A percentile compares a stretch with the other conserved stretches of the same genome.
These are phyloP conservation scores for Ceratonia siliqua DNA, from an alignment of 306 rosid species.

Conservation along the genomic window DNA sequence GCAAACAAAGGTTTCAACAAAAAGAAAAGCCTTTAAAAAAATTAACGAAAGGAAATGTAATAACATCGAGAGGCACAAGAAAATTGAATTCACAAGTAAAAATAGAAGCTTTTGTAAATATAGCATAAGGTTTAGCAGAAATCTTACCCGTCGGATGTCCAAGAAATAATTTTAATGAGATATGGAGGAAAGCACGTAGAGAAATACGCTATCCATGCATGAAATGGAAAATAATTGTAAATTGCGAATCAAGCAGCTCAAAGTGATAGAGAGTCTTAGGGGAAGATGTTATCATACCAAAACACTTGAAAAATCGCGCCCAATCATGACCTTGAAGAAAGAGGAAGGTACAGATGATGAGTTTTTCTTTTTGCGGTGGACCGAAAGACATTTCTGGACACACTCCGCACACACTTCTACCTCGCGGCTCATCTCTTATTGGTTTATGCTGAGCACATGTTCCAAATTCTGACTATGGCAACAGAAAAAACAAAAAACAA, in stretches of 20 bases:
- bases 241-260: background rate
- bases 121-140: background rate
- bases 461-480: background rate
- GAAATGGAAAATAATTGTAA: background rate
- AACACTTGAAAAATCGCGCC: slow-evolving; percentile 33
- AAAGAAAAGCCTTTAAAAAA: background rate
- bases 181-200: background rate
- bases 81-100: background rate
- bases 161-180: background rate
- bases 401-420: slow-evolving; percentile 44
- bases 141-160: background rate
- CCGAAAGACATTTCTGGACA: slow-evolving; percentile 38
- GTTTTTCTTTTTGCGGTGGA: slow-evolving; percentile 42
- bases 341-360: slow-evolving; percentile 30
- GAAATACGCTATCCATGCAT: background rate
- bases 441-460: background rate
- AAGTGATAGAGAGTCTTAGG: background rate
- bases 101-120: background rate
- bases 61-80: background rate
- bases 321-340: slow-evolving; percentile 68
- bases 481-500: background rate
- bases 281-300: slow-evolving; percentile 44
- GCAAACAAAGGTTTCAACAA: background rate
- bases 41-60: background rate
- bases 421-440: slow-evolving; percentile 41